Conservation (phyloP, 495 filamentous ascomycete genomes). For the Aspergillus affinis region DNA sequence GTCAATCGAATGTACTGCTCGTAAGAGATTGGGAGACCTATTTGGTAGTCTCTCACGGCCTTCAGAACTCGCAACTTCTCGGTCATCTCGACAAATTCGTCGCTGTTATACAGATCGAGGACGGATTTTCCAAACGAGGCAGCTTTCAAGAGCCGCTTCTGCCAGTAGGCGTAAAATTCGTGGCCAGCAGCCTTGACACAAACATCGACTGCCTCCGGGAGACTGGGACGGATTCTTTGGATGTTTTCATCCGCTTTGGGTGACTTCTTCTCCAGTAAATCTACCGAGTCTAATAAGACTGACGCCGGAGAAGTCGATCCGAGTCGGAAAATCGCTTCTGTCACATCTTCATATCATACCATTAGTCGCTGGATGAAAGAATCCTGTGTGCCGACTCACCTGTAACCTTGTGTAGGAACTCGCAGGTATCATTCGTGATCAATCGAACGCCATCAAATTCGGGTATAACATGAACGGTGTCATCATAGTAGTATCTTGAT, state of each 20-base stretch:
- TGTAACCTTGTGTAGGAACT: slow-evolving; percentile 92
- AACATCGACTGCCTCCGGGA: slow-evolving; percentile 87
- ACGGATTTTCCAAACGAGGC: slow-evolving; percentile 97
- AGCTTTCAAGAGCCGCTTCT: slow-evolving; percentile 91
- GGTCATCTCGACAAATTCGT: slow-evolving; percentile 98
- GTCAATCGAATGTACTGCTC: slow-evolving; percentile 88
- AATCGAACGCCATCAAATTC: slow-evolving; percentile 87
- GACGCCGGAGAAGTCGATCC: slow-evolving; percentile 86
- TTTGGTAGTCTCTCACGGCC: slow-evolving; percentile 84
- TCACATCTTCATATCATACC: slow-evolving; percentile 54
- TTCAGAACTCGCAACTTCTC: slow-evolving; percentile 91
- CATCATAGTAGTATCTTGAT: slow-evolving; percentile 80
- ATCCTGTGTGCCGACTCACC: slow-evolving; percentile 30
- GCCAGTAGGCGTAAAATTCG: slow-evolving; percentile 87
- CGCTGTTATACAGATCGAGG: slow-evolving; percentile 91
- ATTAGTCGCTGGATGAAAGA: not conserved
- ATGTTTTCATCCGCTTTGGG: slow-evolving; percentile 98
- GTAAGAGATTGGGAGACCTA: slow-evolving; percentile 88
- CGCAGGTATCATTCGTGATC: slow-evolving; percentile 87
- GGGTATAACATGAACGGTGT: slow-evolving; percentile 81
- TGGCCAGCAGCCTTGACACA: slow-evolving; percentile 90
- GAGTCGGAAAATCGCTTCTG: slow-evolving; percentile 82
- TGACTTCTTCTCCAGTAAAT: slow-evolving; percentile 88
- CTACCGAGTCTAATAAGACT: slow-evolving; percentile 86
- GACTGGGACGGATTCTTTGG: slow-evolving; percentile 79